These are phyloP conservation scores for Silene latifolia DNA, from an alignment of 148 eudicot genomes.

Conservation along the genomic window DNA sequence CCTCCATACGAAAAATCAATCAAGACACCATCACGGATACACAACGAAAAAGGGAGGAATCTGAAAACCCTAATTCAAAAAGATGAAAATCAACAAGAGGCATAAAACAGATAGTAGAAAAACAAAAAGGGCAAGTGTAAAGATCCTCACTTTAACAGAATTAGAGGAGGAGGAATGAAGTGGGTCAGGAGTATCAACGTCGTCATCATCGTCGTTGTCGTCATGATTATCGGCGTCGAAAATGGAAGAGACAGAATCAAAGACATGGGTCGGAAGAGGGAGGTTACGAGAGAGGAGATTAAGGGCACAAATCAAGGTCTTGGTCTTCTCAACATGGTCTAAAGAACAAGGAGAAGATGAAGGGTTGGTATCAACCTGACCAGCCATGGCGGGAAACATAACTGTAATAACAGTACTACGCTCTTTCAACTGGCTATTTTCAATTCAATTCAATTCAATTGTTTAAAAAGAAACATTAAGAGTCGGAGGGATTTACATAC, in stretches of 20 bases:
- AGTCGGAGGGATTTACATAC: background rate
- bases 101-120: background rate
- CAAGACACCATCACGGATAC: background rate
- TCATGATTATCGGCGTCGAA: conserved; percentile 25
- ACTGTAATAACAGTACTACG: no score
- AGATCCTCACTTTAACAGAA: conserved; percentile 29
- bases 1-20: background rate
- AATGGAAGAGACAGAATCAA: conserved; percentile 66
- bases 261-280: conserved; percentile 71
- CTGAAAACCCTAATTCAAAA: background rate
- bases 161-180: background rate
- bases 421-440: conserved; percentile 11
- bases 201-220: background rate
- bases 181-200: conserved; percentile 2
- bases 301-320: conserved; percentile 82
- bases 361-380: conserved; percentile 17
- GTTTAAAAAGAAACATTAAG: background rate
- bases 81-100: conserved; percentile 4
- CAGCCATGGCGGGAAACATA: conserved; percentile 37
- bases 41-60: background rate
- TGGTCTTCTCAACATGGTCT: conserved; percentile 55
- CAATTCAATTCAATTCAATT: background rate
- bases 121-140: conserved; percentile 2
- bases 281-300: conserved; percentile 86
- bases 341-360: conserved; percentile 10